A percentile compares a stretch with the other conserved stretches of the same genome.
Evolutionary conservation across 2,329 filamentous ascomycete genomes (phyloP).

Genomic region (Fusarium avenaceum): DNA sequence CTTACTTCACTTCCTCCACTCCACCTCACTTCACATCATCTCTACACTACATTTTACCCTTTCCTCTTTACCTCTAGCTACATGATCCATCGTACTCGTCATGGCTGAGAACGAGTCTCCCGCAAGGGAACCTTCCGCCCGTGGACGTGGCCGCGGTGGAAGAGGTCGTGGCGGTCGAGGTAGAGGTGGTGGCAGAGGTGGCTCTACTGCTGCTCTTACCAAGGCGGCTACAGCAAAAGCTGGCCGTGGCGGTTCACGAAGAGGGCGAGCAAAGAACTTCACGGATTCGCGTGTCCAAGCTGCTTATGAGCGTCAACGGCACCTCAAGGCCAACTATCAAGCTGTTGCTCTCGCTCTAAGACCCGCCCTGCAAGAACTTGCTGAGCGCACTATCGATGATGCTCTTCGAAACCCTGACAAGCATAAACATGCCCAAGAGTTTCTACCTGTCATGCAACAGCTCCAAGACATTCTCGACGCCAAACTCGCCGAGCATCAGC

Average conservation of each 20-base stretch:
- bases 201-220: constrained; percentile 51
- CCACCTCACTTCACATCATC: constrained; percentile 14
- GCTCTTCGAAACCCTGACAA: constrained; percentile 67
- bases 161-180: constrained; percentile 52
- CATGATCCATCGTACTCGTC: constrained; percentile 52
- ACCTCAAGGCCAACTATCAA: constrained; percentile 75
- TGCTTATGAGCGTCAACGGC: constrained; percentile 73
- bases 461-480: constrained; percentile 57
- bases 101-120: constrained; percentile 58
- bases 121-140: constrained; percentile 54
- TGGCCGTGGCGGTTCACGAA: constrained; percentile 57
- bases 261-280: constrained; percentile 69
- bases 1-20: constrained; percentile 20
- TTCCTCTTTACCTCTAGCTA: constrained; percentile 40
- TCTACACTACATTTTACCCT: constrained; percentile 10
- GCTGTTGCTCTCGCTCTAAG: constrained; percentile 73
- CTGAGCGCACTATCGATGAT: constrained; percentile 69
- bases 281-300: constrained; percentile 68
- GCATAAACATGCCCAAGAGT: constrained; percentile 68
- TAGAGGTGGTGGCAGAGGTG: constrained; percentile 50
- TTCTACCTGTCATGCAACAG: constrained; percentile 63
- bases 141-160: constrained; percentile 55
- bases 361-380: constrained; percentile 74
- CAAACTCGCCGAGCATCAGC: constrained; percentile 51
- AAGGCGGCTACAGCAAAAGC: constrained; percentile 55